Evolutionary conservation across 1,284 basidiomycete species (phyloP).

Genomic region (Malassezia obtusa): DNA sequence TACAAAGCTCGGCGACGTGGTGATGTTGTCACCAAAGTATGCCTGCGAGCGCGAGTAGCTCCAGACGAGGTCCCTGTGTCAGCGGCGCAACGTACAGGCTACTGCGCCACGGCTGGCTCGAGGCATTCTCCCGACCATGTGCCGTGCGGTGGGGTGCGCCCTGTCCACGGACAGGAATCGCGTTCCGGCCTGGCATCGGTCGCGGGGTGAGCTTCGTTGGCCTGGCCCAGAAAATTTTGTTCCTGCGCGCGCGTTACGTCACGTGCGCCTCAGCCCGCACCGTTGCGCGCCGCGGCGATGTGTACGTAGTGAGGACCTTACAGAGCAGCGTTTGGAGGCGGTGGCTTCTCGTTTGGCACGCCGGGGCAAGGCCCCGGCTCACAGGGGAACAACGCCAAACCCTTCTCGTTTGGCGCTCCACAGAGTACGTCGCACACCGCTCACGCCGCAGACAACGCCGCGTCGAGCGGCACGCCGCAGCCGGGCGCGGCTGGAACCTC

Average conservation of each 20-base stretch:
- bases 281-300: slow-evolving; percentile 1
- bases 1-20: slow-evolving; percentile 42
- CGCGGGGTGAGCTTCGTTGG: neutral
- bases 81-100: slow-evolving; percentile 17
- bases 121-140: neutral
- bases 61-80: slow-evolving; percentile 37
- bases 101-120: slow-evolving; percentile 33
- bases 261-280: neutral
- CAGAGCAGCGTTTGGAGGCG: slow-evolving; percentile 3
- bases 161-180: slow-evolving; percentile 12
- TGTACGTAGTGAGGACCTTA: neutral
- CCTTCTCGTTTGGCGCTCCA: slow-evolving; percentile 10
- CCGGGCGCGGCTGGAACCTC: too few species aligned
- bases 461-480: neutral
- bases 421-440: slow-evolving; percentile 6
- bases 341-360: slow-evolving; percentile 4
- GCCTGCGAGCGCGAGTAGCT: slow-evolving; percentile 47
- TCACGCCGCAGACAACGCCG: neutral
- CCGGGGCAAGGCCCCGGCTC: neutral
- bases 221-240: neutral
- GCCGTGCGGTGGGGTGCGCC: neutral
- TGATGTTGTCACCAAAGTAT: slow-evolving; percentile 46
- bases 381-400: neutral
- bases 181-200: slow-evolving; percentile 11
- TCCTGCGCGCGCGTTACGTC: neutral